phyloP scores from a whole-genome alignment of 2,329 filamentous ascomycete genomes.

The Paradendryphiella salina region DNA sequence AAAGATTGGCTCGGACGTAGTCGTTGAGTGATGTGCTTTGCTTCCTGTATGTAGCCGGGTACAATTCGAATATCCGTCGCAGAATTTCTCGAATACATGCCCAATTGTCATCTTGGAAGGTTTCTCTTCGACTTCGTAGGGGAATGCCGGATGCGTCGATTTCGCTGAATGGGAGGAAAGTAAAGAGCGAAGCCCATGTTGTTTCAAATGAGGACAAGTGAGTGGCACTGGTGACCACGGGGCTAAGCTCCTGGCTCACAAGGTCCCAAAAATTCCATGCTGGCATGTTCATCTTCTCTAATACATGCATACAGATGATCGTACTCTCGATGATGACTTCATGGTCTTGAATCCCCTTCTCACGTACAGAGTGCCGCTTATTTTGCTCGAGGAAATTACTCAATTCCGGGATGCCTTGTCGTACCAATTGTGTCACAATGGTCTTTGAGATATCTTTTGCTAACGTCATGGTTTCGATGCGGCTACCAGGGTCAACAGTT shows the following conservation, averaged over 20 bases:
- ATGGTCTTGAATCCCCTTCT: constrained; percentile 54
- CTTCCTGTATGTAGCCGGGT: constrained; percentile 48
- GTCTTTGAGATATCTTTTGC: constrained; percentile 43
- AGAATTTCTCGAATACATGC: constrained; percentile 52
- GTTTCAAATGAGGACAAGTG: constrained; percentile 44
- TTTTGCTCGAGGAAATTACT: constrained; percentile 53
- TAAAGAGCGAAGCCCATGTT: constrained; percentile 54
- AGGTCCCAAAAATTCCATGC: constrained; percentile 51
- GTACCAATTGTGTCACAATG: constrained; percentile 44
- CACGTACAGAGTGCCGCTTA: constrained; percentile 47
- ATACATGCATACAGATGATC: constrained; percentile 52
- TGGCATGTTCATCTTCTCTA: constrained; percentile 39
- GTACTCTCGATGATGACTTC: constrained; percentile 52
- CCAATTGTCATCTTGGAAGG: constrained; percentile 56
- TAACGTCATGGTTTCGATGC: constrained; percentile 31
- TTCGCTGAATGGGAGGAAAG: constrained; percentile 57
- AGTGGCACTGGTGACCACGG: constrained; percentile 18
- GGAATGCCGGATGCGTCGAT: constrained; percentile 56
- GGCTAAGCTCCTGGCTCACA: constrained; percentile 43
- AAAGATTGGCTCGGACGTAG: constrained; percentile 58
- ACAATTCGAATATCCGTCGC: constrained; percentile 53
- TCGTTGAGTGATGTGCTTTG: constrained; percentile 55
- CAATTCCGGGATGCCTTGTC: constrained; percentile 44
- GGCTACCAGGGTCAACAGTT: constrained; percentile 15
- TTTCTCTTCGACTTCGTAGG: constrained; percentile 48